Evolutionary conservation across 2,329 filamentous ascomycete species (phyloP).

Genomic region (Aspergillus sp.): DNA sequence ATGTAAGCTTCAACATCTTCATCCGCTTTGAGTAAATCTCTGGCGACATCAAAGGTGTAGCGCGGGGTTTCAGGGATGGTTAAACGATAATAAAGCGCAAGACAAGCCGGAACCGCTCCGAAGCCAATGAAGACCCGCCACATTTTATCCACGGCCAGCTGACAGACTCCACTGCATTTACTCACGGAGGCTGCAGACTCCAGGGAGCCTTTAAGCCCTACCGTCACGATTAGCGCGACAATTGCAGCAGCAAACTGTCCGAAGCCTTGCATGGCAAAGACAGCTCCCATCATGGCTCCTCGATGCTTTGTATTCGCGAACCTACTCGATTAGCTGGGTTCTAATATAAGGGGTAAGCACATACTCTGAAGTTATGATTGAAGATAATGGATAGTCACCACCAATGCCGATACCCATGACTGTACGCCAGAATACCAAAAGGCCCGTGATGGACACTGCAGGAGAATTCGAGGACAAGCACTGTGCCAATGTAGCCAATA

Average conservation of each 20-base stretch:
- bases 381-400: conserved; percentile 79
- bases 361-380: conserved; percentile 78
- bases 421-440: conserved; percentile 77
- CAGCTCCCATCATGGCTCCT: conserved; percentile 82
- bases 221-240: conserved; percentile 72
- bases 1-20: conserved; percentile 76
- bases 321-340: conserved; percentile 34
- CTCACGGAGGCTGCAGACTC: conserved; percentile 52
- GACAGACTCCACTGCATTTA: conserved; percentile 65
- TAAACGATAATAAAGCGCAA: conserved; percentile 81
- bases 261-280: conserved; percentile 85
- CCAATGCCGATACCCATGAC: conserved; percentile 79
- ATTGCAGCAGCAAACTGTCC: conserved; percentile 76
- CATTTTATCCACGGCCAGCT: conserved; percentile 79
- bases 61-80: conserved; percentile 87
- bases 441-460: conserved; percentile 57
- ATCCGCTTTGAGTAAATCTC: conserved; percentile 72
- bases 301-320: conserved; percentile 84
- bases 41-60: conserved; percentile 80
- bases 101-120: conserved; percentile 75
- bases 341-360: conserved; percentile 19
- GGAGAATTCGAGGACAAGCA: conserved; percentile 65
- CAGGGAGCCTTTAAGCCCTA: conserved; percentile 69
- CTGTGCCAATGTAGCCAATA: conserved; percentile 74
- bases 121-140: conserved; percentile 81